These are phyloP conservation scores for Kodamaea hsintzibuensis DNA, from an alignment of 805 yeast genomes.

Conservation along the genomic window DNA sequence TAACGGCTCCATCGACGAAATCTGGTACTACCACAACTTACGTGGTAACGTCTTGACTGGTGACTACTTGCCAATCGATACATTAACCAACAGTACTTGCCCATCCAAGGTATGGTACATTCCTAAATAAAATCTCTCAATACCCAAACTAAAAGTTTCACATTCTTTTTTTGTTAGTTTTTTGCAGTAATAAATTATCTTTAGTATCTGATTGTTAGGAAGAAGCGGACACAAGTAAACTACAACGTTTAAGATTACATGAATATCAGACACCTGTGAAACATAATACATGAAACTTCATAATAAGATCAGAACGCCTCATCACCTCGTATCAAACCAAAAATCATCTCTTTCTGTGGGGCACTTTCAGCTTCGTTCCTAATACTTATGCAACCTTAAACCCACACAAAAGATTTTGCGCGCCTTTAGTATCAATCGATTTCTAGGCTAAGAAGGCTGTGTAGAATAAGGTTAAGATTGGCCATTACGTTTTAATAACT, in stretches of 20 bases:
- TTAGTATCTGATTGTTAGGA: no score
- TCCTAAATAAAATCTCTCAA: slow-evolving; percentile 11
- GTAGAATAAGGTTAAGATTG: neutral
- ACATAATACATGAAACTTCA: no score
- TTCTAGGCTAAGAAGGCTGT: neutral
- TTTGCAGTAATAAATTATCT: neutral
- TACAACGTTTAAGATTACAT: no score
- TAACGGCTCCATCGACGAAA: slow-evolving; percentile 48
- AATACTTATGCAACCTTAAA: no score
- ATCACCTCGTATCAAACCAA: no score
- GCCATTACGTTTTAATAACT: no score
- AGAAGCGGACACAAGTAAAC: no score
- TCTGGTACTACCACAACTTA: slow-evolving; percentile 81
- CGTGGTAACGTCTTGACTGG: slow-evolving; percentile 73
- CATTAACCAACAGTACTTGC: slow-evolving; percentile 60
- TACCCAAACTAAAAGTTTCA: neutral
- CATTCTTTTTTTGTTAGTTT: no score
- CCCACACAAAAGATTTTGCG: neutral
- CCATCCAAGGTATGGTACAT: slow-evolving; percentile 48
- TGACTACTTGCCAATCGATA: slow-evolving; percentile 52
- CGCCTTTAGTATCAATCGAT: neutral
- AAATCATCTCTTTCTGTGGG: no score
- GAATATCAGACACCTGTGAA: no score
- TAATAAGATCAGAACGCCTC: no score
- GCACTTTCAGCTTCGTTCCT: no score